Percentiles rank a stretch among this genome's conserved stretches.
These are phyloP conservation scores for Candida palmyrensis DNA, from an alignment of 805 yeast genomes.

Conservation along the genomic window DNA sequence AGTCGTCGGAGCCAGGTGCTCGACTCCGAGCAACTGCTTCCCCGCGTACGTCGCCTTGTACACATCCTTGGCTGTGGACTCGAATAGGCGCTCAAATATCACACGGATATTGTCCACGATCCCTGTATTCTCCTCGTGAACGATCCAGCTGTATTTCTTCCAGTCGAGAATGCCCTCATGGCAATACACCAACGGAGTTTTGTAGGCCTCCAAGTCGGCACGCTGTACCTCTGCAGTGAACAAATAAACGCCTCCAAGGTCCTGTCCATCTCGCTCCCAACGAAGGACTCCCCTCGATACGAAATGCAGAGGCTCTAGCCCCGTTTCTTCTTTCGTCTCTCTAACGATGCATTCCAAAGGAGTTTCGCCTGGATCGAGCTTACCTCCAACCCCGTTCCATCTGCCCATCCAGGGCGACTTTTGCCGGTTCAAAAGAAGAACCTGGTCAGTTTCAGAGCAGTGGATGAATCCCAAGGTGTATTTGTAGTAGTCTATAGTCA, in stretches of 20 bases:
- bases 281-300: constrained; percentile 28
- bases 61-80: constrained; percentile 16
- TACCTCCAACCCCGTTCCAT: constrained; percentile 46
- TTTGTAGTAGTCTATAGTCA: constrained; percentile 6
- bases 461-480: constrained; percentile 23
- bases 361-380: constrained; percentile 28
- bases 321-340: constrained; percentile 40
- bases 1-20: constrained; percentile 4
- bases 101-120: constrained; percentile 33
- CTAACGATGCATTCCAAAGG: constrained; percentile 36
- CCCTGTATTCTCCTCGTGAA: constrained; percentile 31
- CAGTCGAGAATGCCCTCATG: constrained; percentile 41
- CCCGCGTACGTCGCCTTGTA: constrained; percentile 21
- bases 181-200: constrained; percentile 23
- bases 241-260: constrained; percentile 33
- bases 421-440: constrained; percentile 34
- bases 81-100: constrained; percentile 19
- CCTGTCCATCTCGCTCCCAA: constrained; percentile 25
- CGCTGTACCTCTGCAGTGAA: constrained; percentile 32
- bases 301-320: constrained; percentile 23
- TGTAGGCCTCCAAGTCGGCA: constrained; percentile 17
- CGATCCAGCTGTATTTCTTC: constrained; percentile 33
- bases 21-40: not conserved
- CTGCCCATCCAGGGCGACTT: constrained; percentile 44
- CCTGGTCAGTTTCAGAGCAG: constrained; percentile 24